Percentiles rank a stretch among this genome's conserved stretches.
These are phyloP conservation scores for Phytophthora macrochlamydospora DNA, from an alignment of 352 stramenopile genomes.

Conservation along the genomic window DNA sequence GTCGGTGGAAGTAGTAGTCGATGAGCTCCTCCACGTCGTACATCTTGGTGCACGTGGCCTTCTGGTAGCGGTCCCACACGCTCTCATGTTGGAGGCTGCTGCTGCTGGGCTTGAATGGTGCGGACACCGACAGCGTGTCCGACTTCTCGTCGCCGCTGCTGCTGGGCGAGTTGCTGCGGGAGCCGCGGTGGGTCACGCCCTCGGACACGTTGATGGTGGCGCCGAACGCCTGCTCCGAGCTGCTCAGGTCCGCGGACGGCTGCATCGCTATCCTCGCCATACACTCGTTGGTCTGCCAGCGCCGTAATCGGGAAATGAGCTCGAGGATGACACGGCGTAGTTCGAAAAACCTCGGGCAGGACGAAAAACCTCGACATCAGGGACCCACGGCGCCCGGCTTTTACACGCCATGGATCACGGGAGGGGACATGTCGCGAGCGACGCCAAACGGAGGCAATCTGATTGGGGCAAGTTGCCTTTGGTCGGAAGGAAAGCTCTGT, in stretches of 20 bases:
- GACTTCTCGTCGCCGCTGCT: slow-evolving; percentile 45
- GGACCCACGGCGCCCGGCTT: neutral
- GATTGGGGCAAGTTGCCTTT: neutral
- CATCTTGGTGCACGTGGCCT: slow-evolving; percentile 82
- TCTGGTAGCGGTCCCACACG: slow-evolving; percentile 71
- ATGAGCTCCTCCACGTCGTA: slow-evolving; percentile 88
- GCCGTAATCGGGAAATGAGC: slow-evolving; percentile 38
- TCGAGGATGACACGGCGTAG: neutral
- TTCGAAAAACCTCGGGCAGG: neutral
- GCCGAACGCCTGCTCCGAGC: slow-evolving; percentile 21
- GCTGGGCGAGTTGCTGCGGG: slow-evolving; percentile 39
- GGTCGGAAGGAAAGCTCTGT: no score
- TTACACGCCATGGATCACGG: neutral
- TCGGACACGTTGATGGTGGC: slow-evolving; percentile 29
- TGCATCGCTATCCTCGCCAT: slow-evolving; percentile 18
- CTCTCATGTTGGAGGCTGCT: slow-evolving; percentile 23
- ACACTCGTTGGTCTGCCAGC: neutral
- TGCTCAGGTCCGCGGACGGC: slow-evolving; percentile 11
- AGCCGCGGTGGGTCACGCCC: slow-evolving; percentile 37
- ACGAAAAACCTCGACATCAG: neutral
- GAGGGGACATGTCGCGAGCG: no score
- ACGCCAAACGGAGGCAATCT: neutral
- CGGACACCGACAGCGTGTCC: slow-evolving; percentile 30
- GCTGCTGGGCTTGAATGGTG: slow-evolving; percentile 5
- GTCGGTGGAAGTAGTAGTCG: slow-evolving; percentile 86